phyloP scores from a whole-genome alignment of 2,329 filamentous ascomycete genomes.

The Alternaria tenuissima region DNA sequence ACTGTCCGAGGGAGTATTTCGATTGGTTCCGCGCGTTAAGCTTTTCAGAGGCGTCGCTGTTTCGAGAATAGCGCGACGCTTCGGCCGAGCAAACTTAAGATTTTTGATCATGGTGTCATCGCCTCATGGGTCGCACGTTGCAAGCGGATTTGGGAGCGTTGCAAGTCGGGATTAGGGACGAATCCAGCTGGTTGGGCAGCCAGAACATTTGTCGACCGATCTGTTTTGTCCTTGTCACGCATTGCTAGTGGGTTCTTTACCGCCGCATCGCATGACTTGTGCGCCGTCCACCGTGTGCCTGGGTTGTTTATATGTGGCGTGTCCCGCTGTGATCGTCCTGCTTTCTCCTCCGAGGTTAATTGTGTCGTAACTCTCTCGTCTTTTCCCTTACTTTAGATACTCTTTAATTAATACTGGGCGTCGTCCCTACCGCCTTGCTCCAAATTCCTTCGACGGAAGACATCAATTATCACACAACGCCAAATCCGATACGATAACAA shows the following conservation, averaged over 20 bases:
- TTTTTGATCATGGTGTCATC: constrained; percentile 29
- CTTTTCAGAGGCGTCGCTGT: background rate
- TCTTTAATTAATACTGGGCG: constrained; percentile 11
- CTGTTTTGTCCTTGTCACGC: constrained; percentile 8
- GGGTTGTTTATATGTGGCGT: constrained; percentile 25
- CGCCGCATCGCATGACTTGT: constrained; percentile 11
- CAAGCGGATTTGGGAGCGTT: constrained; percentile 4
- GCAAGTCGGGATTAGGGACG: constrained; percentile 7
- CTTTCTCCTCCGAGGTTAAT: constrained; percentile 1
- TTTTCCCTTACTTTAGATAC: background rate
- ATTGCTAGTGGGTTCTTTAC: constrained; percentile 1
- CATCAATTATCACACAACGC: background rate
- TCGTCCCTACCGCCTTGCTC: background rate
- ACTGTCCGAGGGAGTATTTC: background rate
- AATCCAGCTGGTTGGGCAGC: constrained; percentile 10
- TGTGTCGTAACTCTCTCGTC: constrained; percentile 8
- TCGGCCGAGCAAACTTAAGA: constrained; percentile 21
- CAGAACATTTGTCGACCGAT: constrained; percentile 4
- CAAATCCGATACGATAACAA: constrained; percentile 7
- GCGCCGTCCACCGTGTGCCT: background rate
- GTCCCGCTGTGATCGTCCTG: constrained; percentile 8
- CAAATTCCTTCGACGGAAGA: background rate
- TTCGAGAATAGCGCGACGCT: background rate
- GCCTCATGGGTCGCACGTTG: constrained; percentile 15
- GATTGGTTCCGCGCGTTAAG: background rate